Evolutionary conservation across 2,329 filamentous ascomycete species (phyloP).

Genomic region (Periglandula ipomoeae): DNA sequence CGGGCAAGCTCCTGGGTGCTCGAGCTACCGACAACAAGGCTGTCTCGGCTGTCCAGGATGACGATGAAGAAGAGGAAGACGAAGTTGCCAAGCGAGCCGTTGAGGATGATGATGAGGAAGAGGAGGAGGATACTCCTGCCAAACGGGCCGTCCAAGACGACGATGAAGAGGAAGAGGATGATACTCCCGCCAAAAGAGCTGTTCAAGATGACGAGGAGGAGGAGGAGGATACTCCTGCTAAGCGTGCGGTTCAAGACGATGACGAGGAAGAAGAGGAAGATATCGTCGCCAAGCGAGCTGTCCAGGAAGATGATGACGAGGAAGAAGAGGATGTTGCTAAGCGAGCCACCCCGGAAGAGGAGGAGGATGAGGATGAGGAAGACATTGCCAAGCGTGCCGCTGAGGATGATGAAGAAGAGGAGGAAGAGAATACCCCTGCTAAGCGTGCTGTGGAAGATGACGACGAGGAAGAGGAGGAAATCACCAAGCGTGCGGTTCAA

Average conservation of each 20-base stretch:
- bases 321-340: not conserved
- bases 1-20: not conserved
- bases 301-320: not conserved
- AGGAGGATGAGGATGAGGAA: not conserved
- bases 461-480: slow-evolving; percentile 1
- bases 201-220: not conserved
- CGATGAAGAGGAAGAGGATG: slow-evolving; percentile 1
- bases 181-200: not conserved
- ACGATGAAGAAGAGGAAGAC: not conserved
- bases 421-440: not conserved
- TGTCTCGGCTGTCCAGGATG: not conserved
- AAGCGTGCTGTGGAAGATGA: not conserved
- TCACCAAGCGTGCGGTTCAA: not conserved
- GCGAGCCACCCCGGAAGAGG: no score
- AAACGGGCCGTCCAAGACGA: not conserved
- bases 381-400: not conserved
- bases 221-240: not conserved
- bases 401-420: no score
- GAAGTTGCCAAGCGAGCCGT: not conserved
- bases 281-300: not conserved
- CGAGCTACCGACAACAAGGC: not conserved
- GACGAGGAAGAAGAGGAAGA: not conserved
- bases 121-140: not conserved
- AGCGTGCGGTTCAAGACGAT: no score
- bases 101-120: not conserved